Evolutionary conservation across 176 grass and related monocot genomes (phyloP), one percentile per base, ranked within the genome.

Genomic region (Musa beccarii): DNA sequence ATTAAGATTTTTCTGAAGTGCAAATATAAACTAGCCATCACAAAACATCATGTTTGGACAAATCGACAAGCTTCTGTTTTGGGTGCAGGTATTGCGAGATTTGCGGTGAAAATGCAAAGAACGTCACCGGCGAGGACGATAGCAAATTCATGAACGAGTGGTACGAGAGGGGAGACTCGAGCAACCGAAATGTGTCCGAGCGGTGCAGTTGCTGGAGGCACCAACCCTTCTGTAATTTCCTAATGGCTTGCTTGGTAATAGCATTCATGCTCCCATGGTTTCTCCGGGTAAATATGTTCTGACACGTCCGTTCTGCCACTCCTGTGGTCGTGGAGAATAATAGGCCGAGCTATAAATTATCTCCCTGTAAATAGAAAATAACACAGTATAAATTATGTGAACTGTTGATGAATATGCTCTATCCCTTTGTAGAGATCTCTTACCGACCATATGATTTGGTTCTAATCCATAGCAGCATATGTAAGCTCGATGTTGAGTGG

Each of bases 261-360:
- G 80, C 81, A 61, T 88, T 92, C 69, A 92, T 96, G 69, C 68
- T 92, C 49, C 89, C 92, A 49, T 96, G 84, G 89, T 89, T 96
- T 84, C 76, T 96, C 55, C 78, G 78, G 69, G 63, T 87, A 77
- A 86, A 84, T 76, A 79, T 96, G 59, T 82, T 89, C 74, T 96
- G 83, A 92, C 49, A 76, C 49, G 52, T 68, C n/a, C 24, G 73
- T 66, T 29, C 15, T 34, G 63, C 70, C 26, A 19, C 61, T 3
- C 1, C 20, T n/a, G 55, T 63, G 76, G 24, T 62, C 72, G 34
- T 24, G 63, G 75, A 43, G 53, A 77, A 28, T 75, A 24, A 26
- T 16, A 68, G 16, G 52, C 53, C 64, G 34, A 43, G 34, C 69
- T 68, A 51, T 13, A 17, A 1, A 22, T 22, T 22, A 22, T 22